phyloP scores from a whole-genome alignment of 441 rosid genomes.

The Adansonia grandidieri region DNA sequence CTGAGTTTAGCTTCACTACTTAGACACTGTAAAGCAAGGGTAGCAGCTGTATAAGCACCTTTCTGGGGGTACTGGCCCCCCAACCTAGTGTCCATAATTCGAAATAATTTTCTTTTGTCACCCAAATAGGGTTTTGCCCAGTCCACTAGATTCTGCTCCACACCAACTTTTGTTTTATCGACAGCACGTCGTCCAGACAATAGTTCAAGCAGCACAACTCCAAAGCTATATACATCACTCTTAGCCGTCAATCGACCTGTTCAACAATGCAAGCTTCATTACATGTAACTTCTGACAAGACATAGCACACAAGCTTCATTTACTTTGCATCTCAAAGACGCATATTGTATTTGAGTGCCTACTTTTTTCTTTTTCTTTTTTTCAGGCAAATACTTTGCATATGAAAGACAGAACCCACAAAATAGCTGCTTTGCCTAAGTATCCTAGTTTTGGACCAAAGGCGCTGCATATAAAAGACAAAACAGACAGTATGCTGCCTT shows the following conservation, averaged over 20 bases:
- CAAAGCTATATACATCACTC: slow-evolving; percentile 75
- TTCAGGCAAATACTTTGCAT: background rate
- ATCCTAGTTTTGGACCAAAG: slow-evolving; percentile 12
- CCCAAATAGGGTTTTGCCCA: slow-evolving; percentile 65
- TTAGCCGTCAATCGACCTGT: slow-evolving; percentile 62
- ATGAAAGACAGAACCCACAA: slow-evolving; percentile 8
- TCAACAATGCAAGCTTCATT: slow-evolving; percentile 30
- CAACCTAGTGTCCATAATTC: slow-evolving; percentile 67
- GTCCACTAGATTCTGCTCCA: slow-evolving; percentile 63
- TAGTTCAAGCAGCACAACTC: slow-evolving; percentile 66
- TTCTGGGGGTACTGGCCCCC: slow-evolving; percentile 67
- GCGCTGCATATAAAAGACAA: background rate
- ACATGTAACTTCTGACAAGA: background rate
- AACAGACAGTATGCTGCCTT: background rate
- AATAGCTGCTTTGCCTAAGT: background rate
- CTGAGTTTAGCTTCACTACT: slow-evolving; percentile 51
- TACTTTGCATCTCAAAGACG: background rate
- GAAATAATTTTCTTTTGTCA: slow-evolving; percentile 57
- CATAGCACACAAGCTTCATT: background rate
- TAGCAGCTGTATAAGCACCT: slow-evolving; percentile 61
- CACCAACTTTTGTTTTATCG: slow-evolving; percentile 54
- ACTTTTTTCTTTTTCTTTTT: background rate
- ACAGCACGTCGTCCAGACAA: slow-evolving; percentile 67
- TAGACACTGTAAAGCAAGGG: slow-evolving; percentile 56
- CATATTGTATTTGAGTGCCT: background rate